A percentile compares a stretch with the other conserved stretches of the same genome.
Conservation (phyloP, 352 stramenopile species). For the Globisporangium heterothallicum region DNA sequence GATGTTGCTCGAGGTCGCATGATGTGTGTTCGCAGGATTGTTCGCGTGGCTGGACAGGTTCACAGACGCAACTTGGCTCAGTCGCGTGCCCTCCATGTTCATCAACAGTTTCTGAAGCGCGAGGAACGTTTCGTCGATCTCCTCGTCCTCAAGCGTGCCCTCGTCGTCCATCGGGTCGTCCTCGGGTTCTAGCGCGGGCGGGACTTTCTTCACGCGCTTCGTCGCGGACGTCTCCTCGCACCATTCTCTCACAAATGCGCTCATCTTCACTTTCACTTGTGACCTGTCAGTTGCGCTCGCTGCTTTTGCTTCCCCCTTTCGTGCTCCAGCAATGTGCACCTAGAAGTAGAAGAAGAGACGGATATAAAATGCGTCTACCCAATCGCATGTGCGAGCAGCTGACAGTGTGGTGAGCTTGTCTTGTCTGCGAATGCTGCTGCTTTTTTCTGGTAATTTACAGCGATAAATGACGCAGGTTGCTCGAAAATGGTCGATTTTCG, state of each 20-base stretch:
- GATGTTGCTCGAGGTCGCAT: slow-evolving; percentile 6
- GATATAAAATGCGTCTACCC: too few relatives aligned
- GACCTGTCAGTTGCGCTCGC: neutral
- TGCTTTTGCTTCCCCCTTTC: neutral
- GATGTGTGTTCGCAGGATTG: slow-evolving; percentile 8
- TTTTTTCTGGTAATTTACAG: neutral
- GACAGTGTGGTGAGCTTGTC: neutral
- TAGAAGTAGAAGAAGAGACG: too few relatives aligned
- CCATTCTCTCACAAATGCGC: slow-evolving; percentile 7
- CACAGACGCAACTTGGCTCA: slow-evolving; percentile 17
- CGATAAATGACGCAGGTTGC: slow-evolving; percentile 1
- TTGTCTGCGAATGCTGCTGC: too few relatives aligned
- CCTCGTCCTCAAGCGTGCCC: too few relatives aligned
- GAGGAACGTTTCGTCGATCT: slow-evolving; percentile 77
- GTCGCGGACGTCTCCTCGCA: slow-evolving; percentile 15
- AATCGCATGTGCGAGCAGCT: neutral
- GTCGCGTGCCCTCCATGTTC: slow-evolving; percentile 43
- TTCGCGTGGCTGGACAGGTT: neutral
- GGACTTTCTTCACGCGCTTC: slow-evolving; percentile 52
- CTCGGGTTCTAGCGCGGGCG: slow-evolving; percentile 24
- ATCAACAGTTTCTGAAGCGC: slow-evolving; percentile 71
- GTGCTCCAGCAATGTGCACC: too few relatives aligned
- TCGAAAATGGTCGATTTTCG: too few relatives aligned
- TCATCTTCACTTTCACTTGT: slow-evolving; percentile 6
- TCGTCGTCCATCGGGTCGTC: slow-evolving; percentile 37